Evolutionary conservation across 208 protist species (phyloP), one percentile per base, ranked within the genome.

Genomic region (Leishmania braziliensis): DNA sequence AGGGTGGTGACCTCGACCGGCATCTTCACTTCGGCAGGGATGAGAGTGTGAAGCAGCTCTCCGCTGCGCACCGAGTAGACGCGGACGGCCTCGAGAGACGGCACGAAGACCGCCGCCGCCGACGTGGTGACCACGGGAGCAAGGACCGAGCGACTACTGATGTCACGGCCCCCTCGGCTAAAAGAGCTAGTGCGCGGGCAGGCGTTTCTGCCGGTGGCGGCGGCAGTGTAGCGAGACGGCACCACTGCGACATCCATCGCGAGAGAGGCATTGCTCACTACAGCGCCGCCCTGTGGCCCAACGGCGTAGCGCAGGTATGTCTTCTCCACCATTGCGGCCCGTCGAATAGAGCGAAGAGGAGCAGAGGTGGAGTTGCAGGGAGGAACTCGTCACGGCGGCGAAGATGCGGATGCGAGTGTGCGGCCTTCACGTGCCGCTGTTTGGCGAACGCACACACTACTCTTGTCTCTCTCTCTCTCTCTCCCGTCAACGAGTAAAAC

Each of bases 301-400:
- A 90, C 91, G 26, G 93, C 89, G 77, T 98, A 98, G 78, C 95
- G 92, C 36, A 98, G 86, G 77, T 98, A 98, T 3, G 90, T 98
- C 84, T 98, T 98, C 23, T 92, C 95, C 54, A 97, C 93, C 93
- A 96, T 97, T 62, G 72, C 51, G 1, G 33, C 46, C n/a, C 23
- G 33, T 62, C 72, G 9, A 51, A 36, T 36, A 39, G 39, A 54
- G 69, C 33, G 9, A 50, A 53, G n/a, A 46, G 51, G 23, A 5
- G 2, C 46, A n/a, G 46, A 53, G 20, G 26, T 16, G 46, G 33
- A 50, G 33, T 50, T 6, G 39, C 66, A 29, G 66, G 39, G 39
- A 39, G 39, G 29, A 26, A 5, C 9, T 68, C 29, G 62, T 39
- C 12, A 16, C 62, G 29, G 29, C 39, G 62, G 29, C 29, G 62